Base-by-base conservation (phyloP, 345 rosid species). In the Eucalyptus paniculata region DNA sequence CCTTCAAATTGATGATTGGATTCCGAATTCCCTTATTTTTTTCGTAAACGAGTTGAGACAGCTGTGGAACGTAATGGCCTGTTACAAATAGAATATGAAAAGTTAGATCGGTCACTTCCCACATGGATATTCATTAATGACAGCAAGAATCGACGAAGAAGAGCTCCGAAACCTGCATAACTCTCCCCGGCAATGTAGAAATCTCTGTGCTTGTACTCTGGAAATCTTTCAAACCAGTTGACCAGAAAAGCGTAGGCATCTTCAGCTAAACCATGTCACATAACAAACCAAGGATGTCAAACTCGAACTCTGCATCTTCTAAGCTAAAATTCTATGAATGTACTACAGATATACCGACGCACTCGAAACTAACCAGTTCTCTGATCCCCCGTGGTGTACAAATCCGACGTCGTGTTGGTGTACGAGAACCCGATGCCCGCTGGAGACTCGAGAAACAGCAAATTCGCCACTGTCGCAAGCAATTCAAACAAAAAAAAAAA, bases 341-440 rank as follows among this genome's bases (percentile, higher is more conserved):
- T 37, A 37, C 45, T 77, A 77, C 83, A 37, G 44, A 19, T 40
- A 77, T 19, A 77, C 45, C 12, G 83, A 47, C 16, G 26, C 6
- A 80, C 54, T 83, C 86, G 67, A 19, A 32, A 89, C 88, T 91
- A 91, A 96, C 99, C 99, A 72, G 99, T 98, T 94, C 95, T 98
- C 89, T 91, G 87, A 92, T 98, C 99, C 69, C 99, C 99, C 17
- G 91, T 88, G 9, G 96, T 95, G 93, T 95, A 97, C 94, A 97
- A 90, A 89, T 98, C 99, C 13, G 98, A 93, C 19, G 96, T 93
- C 1, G 97, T 98, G 86, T 97, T 97, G 2, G 98, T 88, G 92
- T 96, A 97, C 6, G 99, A 97, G 92, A 97, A 97, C 17, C 99
- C 99, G 89, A 97, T 99, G 91, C 99, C 99, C 83, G 98, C 99